Percentiles rank a stretch among this genome's conserved stretches.
These are phyloP conservation scores for Penicillium lividum DNA, from an alignment of 495 filamentous ascomycete genomes.

Conservation along the genomic window DNA sequence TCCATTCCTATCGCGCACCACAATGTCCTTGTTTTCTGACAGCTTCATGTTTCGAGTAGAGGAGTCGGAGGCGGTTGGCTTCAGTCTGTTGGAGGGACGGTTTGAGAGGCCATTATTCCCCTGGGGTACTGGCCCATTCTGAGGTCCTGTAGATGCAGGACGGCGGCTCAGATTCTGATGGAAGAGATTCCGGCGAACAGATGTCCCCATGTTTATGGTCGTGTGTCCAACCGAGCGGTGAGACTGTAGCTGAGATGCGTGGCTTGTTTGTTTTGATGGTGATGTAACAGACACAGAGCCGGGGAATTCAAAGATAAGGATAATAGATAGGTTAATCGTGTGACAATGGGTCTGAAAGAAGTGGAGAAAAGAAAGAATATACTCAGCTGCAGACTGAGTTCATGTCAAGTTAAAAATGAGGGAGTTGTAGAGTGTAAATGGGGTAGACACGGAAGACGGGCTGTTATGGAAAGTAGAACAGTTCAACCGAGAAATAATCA, in stretches of 20 bases:
- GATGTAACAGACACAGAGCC: not conserved
- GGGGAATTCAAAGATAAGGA: not conserved
- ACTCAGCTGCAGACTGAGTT: not conserved
- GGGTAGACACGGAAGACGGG: not conserved
- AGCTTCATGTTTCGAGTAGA: conserved; percentile 34
- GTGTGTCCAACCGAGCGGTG: not conserved
- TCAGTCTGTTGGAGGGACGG: conserved; percentile 32
- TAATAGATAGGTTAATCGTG: not conserved
- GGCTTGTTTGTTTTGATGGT: not conserved
- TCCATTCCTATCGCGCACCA: conserved; percentile 74
- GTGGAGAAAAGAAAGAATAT: not conserved
- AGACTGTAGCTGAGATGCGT: not conserved
- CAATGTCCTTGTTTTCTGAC: conserved; percentile 65
- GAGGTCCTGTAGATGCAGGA: conserved; percentile 51
- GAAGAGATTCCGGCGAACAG: conserved; percentile 74
- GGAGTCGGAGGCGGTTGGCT: conserved; percentile 42
- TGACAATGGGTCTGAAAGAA: not conserved
- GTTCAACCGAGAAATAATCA: not conserved
- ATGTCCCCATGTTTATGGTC: conserved; percentile 31
- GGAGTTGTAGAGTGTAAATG: not conserved
- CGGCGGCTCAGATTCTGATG: conserved; percentile 68
- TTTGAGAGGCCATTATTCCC: conserved; percentile 26
- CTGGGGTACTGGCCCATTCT: conserved; percentile 20
- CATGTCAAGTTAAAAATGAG: not conserved
- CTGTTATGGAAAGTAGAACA: not conserved